These are phyloP conservation scores for Tetrahymena elliotti DNA, from an alignment of 73 alveolate species.

Conservation along the genomic window DNA sequence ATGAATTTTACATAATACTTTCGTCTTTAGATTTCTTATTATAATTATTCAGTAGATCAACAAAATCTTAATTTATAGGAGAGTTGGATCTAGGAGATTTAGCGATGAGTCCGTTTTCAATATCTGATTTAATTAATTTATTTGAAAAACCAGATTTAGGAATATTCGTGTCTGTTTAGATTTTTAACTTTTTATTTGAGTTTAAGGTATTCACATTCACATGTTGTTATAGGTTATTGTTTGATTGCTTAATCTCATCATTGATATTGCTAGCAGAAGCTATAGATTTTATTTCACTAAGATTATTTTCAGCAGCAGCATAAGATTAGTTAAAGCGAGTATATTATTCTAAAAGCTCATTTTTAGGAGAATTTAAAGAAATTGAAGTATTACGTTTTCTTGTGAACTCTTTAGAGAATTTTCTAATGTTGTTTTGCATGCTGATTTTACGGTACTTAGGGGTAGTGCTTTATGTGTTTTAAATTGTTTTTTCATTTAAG, in stretches of 20 bases:
- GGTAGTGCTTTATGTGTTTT: neutral
- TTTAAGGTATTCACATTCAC: neutral
- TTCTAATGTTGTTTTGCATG: neutral
- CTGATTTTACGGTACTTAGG: neutral
- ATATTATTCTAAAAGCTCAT: neutral
- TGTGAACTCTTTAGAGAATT: neutral
- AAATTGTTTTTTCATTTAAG: neutral
- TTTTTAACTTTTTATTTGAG: neutral
- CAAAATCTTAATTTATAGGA: neutral
- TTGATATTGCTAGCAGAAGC: neutral
- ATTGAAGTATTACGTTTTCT: neutral
- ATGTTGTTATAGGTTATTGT: neutral
- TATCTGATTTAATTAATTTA: neutral
- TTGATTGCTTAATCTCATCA: neutral
- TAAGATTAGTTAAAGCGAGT: neutral
- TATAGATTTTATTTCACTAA: neutral
- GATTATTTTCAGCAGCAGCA: neutral
- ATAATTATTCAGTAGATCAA: neutral
- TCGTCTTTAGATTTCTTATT: neutral
- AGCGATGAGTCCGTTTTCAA: neutral
- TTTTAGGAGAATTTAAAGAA: neutral
- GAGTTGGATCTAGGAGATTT: neutral
- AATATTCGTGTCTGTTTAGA: neutral
- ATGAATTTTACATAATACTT: neutral
- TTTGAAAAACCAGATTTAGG: neutral